Percentiles rank a stretch among this genome's conserved stretches.
Evolutionary conservation across 2,329 filamentous ascomycete species (phyloP).

Genomic region (Aspergillus quadricinctus): DNA sequence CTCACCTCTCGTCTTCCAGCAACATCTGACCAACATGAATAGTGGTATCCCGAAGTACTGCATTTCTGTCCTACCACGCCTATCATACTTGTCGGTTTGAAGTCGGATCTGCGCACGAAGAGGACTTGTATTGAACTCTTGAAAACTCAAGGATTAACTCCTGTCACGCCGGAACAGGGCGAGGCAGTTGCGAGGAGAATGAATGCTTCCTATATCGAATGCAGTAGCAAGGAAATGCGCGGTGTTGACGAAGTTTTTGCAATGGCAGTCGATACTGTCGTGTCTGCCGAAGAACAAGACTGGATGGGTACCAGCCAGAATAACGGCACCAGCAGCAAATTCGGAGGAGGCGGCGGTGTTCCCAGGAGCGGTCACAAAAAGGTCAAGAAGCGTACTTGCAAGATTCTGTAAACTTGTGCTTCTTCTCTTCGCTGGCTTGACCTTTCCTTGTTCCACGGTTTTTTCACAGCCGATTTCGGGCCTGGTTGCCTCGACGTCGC

Average conservation of each 20-base stretch:
- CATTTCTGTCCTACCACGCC: constrained; percentile 98
- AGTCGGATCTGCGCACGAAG: constrained; percentile 93
- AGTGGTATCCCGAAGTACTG: constrained; percentile 99
- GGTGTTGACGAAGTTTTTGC: constrained; percentile 97
- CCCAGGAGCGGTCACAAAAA: constrained; percentile 46
- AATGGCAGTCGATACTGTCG: constrained; percentile 81
- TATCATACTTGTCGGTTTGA: constrained; percentile 90
- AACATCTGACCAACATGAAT: not conserved
- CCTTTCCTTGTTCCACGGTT: constrained; percentile 10
- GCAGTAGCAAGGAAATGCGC: constrained; percentile 94
- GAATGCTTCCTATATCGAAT: constrained; percentile 95
- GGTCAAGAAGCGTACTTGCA: constrained; percentile 82
- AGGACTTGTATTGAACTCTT: constrained; percentile 97
- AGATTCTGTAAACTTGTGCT: constrained; percentile 59
- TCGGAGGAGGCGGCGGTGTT: constrained; percentile 35
- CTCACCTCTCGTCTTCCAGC: constrained; percentile 3
- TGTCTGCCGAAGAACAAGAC: constrained; percentile 69
- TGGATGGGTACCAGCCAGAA: constrained; percentile 29
- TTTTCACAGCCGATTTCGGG: constrained; percentile 22
- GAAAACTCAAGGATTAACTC: constrained; percentile 94
- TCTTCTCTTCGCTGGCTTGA: constrained; percentile 20
- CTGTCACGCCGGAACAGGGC: constrained; percentile 88
- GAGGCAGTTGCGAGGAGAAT: constrained; percentile 85
- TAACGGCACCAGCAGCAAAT: constrained; percentile 15
- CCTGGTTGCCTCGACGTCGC: constrained; percentile 34